Evolutionary conservation across 2,329 filamentous ascomycete genomes (phyloP).

Genomic region (Fusarium sambucinum): DNA sequence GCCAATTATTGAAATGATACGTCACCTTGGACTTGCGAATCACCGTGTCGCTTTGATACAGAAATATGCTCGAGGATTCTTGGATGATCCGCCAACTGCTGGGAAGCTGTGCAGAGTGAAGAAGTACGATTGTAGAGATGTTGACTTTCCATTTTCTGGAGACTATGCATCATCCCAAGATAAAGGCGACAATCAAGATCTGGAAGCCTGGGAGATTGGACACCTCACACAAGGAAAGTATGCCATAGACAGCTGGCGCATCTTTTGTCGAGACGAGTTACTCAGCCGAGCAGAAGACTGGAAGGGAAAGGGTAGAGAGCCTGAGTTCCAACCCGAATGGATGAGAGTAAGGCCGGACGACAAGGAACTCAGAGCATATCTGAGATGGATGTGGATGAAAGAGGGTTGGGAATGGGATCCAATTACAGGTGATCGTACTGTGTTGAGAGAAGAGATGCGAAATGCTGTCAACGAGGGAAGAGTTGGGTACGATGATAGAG

Average conservation of each 20-base stretch:
- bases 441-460: conserved; percentile 66
- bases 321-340: conserved; percentile 86
- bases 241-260: conserved; percentile 89
- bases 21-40: conserved; percentile 76
- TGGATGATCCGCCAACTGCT: conserved; percentile 70
- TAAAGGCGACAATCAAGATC: conserved; percentile 25
- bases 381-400: conserved; percentile 92
- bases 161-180: background rate
- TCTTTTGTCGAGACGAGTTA: conserved; percentile 87
- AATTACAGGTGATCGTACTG: conserved; percentile 71
- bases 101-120: conserved; percentile 67
- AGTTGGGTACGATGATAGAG: conserved; percentile 67
- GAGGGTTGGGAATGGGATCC: conserved; percentile 88
- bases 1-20: conserved; percentile 72
- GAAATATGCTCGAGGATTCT: conserved; percentile 76
- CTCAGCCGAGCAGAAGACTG: conserved; percentile 74
- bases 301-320: conserved; percentile 67
- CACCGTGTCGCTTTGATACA: conserved; percentile 77
- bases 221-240: conserved; percentile 87
- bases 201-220: conserved; percentile 81
- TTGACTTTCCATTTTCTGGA: conserved; percentile 36
- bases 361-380: conserved; percentile 88
- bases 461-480: conserved; percentile 68
- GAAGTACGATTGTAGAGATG: conserved; percentile 59
- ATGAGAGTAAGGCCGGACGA: conserved; percentile 85